Evolutionary conservation across 2,329 filamentous ascomycete species (phyloP), one percentile per base, ranked within the genome.

Genomic region (Pseudocercospora musae): DNA sequence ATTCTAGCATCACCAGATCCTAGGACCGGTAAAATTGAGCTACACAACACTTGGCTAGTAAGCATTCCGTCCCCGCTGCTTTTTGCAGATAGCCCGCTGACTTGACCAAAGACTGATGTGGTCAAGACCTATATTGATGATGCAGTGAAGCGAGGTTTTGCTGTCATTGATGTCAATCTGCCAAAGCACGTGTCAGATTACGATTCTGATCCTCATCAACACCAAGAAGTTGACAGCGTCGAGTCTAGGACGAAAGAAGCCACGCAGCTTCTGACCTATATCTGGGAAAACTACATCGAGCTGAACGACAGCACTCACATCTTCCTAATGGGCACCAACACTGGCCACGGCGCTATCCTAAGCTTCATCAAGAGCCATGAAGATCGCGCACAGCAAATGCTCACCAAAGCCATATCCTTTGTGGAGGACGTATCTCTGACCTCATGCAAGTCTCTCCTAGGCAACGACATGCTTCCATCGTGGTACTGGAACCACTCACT

Each of bases 201-300:
- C 44, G 75, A 59, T 21, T 48, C 73, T 66, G 75, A 77, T 49
- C 63, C 72, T 20, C 71, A 73, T 15, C 71, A 71, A 15, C 76
- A 78, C 59, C 62, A 78, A 67, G 68, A 77, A 73, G 59, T 85
- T 85, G 75, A 87, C 85, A 63, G 71, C 20, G 62, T 72, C 13
- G 74, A 75, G 27, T 64, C 68, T 57, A 74, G 79, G 33, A 73
- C 72, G 8, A 74, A 74, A 23, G 81, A 81, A 58, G 84, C 82
- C 0, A 87, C 89, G 65, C 88, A 94, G 64, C 80, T 97, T 10
- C 86, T 94, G 4, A 87, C 85, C 63, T 98, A 96, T 72, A 80
- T 99, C 13, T 99, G 95, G 95, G 93, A 97, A 70, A 99, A 99
- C 73, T 97, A 97, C 72, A 87, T 99, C 20, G 91, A 96, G 80